phyloP scores from a whole-genome alignment of 1,139 yeast species.

The Taphrina pruni region DNA sequence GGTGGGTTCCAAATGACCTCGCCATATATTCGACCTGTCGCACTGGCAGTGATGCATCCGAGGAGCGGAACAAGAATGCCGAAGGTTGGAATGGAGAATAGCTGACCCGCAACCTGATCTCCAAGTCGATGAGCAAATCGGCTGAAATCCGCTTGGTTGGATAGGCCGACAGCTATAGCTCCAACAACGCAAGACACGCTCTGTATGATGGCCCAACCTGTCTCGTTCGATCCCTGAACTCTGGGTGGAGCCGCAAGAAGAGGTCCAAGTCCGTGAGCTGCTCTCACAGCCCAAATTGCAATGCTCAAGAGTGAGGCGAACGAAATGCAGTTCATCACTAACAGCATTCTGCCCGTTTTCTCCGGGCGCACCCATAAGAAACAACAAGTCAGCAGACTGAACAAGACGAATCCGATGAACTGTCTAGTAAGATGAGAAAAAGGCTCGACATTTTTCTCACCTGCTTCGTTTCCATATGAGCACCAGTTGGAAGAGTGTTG shows the following conservation, averaged over 20 bases:
- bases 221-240: conserved; percentile 42
- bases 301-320: conserved; percentile 44
- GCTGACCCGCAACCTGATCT: conserved; percentile 51
- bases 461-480: conserved; percentile 47
- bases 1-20: conserved; percentile 84
- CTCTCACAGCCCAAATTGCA: conserved; percentile 45
- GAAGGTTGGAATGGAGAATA: conserved; percentile 52
- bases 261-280: conserved; percentile 44
- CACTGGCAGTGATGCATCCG: conserved; percentile 85
- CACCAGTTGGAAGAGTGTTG: conserved; percentile 43
- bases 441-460: not conserved
- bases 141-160: conserved; percentile 72
- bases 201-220: conserved; percentile 43
- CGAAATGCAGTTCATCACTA: conserved; percentile 43
- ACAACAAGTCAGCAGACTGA: conserved; percentile 58
- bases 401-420: conserved; percentile 77
- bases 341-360: conserved; percentile 41
- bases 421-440: not conserved
- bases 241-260: conserved; percentile 38
- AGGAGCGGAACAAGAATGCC: conserved; percentile 82
- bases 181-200: conserved; percentile 45
- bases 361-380: conserved; percentile 45
- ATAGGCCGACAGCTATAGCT: conserved; percentile 40
- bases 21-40: conserved; percentile 72
- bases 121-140: conserved; percentile 70